These are phyloP conservation scores for Diplodia corticola DNA, from an alignment of 2,329 filamentous ascomycete genomes.

Conservation along the genomic window DNA sequence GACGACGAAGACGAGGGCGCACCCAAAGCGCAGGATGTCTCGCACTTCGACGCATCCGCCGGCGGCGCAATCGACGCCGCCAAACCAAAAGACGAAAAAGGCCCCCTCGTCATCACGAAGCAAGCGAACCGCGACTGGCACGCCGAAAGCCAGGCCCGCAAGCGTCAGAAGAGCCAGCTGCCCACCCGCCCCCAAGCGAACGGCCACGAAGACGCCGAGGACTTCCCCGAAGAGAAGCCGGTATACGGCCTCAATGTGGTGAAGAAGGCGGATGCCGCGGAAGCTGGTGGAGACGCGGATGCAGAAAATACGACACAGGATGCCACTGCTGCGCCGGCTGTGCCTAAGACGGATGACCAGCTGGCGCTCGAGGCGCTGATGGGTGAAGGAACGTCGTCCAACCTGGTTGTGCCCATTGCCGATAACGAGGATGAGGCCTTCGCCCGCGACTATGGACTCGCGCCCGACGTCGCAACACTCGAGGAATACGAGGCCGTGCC, in stretches of 20 bases:
- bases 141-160: constrained; percentile 46
- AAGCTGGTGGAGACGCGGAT: constrained; percentile 28
- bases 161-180: constrained; percentile 58
- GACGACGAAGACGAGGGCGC: constrained; percentile 60
- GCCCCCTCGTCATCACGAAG: constrained; percentile 58
- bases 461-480: constrained; percentile 73
- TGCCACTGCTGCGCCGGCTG: constrained; percentile 23
- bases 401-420: constrained; percentile 43
- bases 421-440: constrained; percentile 67
- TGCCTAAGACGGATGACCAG: constrained; percentile 58
- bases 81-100: constrained; percentile 40
- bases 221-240: constrained; percentile 47
- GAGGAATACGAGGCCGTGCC: constrained; percentile 87
- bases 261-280: constrained; percentile 33
- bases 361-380: constrained; percentile 50
- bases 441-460: constrained; percentile 65
- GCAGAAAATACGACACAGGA: constrained; percentile 29
- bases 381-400: constrained; percentile 40
- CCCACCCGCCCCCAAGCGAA: constrained; percentile 52
- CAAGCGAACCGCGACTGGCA: constrained; percentile 65
- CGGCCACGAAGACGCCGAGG: constrained; percentile 34
- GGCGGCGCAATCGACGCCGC: constrained; percentile 49
- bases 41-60: constrained; percentile 55
- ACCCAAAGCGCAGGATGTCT: constrained; percentile 48
- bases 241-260: constrained; percentile 57